Evolutionary conservation across 345 rosid species (phyloP).

Genomic region (Dimocarpus longan): DNA sequence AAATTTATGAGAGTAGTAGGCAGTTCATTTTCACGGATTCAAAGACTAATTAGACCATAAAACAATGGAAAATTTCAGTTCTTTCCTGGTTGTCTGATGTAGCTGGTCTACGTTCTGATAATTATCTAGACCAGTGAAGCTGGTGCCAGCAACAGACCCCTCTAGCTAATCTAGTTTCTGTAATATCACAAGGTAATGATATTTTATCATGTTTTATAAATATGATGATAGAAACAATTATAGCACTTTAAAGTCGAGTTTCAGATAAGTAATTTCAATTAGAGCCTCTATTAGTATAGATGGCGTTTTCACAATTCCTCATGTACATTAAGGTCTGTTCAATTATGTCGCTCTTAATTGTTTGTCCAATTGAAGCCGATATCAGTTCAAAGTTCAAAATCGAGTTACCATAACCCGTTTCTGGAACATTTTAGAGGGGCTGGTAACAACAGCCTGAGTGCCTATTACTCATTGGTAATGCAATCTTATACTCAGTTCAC

Average conservation of each 20-base stretch:
- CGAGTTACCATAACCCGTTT: too few species aligned
- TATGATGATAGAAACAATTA: background rate
- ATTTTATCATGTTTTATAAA: background rate
- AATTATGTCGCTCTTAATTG: too few species aligned
- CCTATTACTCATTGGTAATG: background rate
- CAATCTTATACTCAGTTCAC: background rate
- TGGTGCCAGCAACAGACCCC: background rate
- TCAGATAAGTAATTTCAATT: background rate
- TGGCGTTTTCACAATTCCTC: background rate
- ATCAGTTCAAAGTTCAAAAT: too few species aligned
- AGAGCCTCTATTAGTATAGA: background rate
- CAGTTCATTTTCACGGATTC: background rate
- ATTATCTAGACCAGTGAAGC: background rate
- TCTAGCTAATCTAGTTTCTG: background rate
- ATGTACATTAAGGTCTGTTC: too few species aligned
- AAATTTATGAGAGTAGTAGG: background rate
- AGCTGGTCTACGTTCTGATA: background rate
- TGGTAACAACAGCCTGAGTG: background rate
- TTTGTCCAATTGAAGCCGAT: too few species aligned
- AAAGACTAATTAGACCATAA: background rate
- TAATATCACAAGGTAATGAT: background rate
- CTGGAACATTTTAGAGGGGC: background rate
- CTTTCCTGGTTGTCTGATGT: background rate
- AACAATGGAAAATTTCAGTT: background rate
- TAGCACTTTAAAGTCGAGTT: background rate